These are phyloP conservation scores for Abrus pulchellus DNA, from an alignment of 306 rosid species.

Conservation along the genomic window DNA sequence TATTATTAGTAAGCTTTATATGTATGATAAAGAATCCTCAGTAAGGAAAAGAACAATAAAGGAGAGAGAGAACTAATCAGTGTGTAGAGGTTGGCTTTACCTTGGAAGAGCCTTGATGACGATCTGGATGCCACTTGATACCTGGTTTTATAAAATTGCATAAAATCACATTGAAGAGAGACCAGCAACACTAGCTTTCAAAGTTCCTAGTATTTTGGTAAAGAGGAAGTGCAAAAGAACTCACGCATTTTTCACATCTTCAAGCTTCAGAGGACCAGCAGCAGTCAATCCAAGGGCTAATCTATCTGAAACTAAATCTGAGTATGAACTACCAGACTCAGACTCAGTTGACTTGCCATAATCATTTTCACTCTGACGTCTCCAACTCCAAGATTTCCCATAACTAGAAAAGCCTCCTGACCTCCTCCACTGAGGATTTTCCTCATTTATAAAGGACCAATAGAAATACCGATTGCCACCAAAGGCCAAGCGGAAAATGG, in stretches of 20 bases:
- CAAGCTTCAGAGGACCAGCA: conserved; percentile 77
- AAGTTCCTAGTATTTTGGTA: neutral
- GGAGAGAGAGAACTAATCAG: neutral
- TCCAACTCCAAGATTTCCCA: conserved; percentile 68
- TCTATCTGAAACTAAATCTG: conserved; percentile 61
- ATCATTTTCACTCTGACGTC: conserved; percentile 55
- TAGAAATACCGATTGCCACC: conserved; percentile 65
- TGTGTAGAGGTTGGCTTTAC: conserved; percentile 46
- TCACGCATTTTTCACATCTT: conserved; percentile 91
- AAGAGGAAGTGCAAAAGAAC: conserved; percentile 42
- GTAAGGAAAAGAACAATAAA: conserved; percentile 8
- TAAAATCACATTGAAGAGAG: neutral
- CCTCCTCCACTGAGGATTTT: conserved; percentile 69
- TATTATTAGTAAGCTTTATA: conserved; percentile 6
- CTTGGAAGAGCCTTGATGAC: conserved; percentile 90
- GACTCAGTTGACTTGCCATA: conserved; percentile 58
- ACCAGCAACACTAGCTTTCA: neutral
- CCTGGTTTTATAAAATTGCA: conserved; percentile 52
- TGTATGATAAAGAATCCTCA: neutral
- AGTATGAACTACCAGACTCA: conserved; percentile 46
- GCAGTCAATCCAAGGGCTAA: conserved; percentile 81
- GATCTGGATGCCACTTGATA: conserved; percentile 98
- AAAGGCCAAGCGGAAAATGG: conserved; percentile 66
- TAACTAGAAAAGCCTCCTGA: conserved; percentile 55
- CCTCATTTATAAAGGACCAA: conserved; percentile 81